Conservation (phyloP, 2,329 filamentous ascomycete genomes). For the Hypoxylon sp. region DNA sequence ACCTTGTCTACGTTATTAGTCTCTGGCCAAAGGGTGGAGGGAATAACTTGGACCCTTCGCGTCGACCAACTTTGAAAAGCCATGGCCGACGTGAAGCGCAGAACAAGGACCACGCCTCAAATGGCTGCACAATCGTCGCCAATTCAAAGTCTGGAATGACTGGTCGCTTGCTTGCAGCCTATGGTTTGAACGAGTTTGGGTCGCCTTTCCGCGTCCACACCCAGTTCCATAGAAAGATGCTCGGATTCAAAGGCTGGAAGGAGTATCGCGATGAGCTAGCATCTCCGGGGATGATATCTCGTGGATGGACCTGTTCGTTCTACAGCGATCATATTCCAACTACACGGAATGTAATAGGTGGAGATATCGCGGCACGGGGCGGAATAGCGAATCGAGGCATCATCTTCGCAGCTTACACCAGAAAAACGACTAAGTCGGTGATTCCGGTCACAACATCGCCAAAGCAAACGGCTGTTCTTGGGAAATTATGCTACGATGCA, state of each 20-base stretch:
- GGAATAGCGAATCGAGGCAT: constrained; percentile 64
- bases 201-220: constrained; percentile 68
- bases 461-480: constrained; percentile 57
- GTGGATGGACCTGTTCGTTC: constrained; percentile 69
- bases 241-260: constrained; percentile 66
- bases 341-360: constrained; percentile 46
- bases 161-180: constrained; percentile 68
- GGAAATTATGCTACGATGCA: constrained; percentile 64
- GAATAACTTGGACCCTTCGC: constrained; percentile 37
- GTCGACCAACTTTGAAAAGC: constrained; percentile 30
- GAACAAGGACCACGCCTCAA: not conserved
- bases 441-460: constrained; percentile 56
- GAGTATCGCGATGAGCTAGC: constrained; percentile 65
- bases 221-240: constrained; percentile 65
- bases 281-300: constrained; percentile 62
- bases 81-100: constrained; percentile 8
- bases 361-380: constrained; percentile 26
- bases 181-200: constrained; percentile 66
- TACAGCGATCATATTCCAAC: constrained; percentile 58
- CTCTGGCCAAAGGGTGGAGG: constrained; percentile 64
- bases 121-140: constrained; percentile 13
- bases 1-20: constrained; percentile 72
- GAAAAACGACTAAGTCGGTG: constrained; percentile 59
- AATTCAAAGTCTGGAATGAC: constrained; percentile 54
- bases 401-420: constrained; percentile 70